Percentiles rank a stretch among this genome's conserved stretches.
These are phyloP conservation scores for Asterionellopsis glacialis DNA, from an alignment of 108 stramenopile genomes.

Conservation along the genomic window DNA sequence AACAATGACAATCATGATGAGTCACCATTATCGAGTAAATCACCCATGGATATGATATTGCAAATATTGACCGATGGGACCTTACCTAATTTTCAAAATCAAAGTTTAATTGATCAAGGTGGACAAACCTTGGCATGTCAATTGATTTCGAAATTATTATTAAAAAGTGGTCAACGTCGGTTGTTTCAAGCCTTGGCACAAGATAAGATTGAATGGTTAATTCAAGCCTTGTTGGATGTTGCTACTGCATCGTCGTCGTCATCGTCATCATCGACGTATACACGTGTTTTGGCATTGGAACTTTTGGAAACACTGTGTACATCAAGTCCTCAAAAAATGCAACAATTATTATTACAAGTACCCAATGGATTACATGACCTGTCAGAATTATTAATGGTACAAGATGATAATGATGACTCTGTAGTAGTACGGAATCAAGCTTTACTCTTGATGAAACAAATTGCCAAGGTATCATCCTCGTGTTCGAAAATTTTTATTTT, in stretches of 20 bases:
- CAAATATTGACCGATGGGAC: background rate
- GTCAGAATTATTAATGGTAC: constrained; percentile 39
- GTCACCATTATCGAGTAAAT: constrained; percentile 2
- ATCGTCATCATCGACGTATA: constrained; percentile 29
- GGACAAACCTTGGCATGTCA: constrained; percentile 6
- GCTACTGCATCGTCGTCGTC: background rate
- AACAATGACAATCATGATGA: background rate
- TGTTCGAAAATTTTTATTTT: constrained; percentile 70
- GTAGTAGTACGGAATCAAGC: constrained; percentile 65
- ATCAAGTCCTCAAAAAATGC: constrained; percentile 27
- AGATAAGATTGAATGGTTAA: background rate
- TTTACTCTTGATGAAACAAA: constrained; percentile 40
- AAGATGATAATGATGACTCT: background rate
- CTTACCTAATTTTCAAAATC: background rate
- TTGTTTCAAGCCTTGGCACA: background rate
- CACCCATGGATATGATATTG: background rate
- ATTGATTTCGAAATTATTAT: background rate
- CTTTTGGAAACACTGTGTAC: constrained; percentile 33
- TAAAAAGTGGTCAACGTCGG: no score
- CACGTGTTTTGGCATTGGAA: constrained; percentile 60
- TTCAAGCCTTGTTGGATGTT: constrained; percentile 21
- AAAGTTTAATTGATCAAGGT: background rate
- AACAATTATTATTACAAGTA: constrained; percentile 60
- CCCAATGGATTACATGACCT: constrained; percentile 76
- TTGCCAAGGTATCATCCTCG: constrained; percentile 40